These are phyloP conservation scores for Triticum dicoccoides DNA, from an alignment of 176 grass and related monocot species.

Conservation along the genomic window DNA sequence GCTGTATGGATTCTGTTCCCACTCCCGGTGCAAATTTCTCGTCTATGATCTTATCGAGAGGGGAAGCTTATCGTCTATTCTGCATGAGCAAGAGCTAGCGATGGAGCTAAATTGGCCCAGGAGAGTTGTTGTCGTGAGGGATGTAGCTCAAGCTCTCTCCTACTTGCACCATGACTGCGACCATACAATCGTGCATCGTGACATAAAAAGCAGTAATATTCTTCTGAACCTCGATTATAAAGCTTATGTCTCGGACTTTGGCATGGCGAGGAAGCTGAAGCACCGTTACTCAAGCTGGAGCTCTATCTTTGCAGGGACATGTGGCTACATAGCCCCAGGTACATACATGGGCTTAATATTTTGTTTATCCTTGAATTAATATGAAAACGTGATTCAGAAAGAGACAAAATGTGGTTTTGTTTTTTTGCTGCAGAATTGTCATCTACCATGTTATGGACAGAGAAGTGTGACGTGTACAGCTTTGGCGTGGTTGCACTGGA, in stretches of 20 bases:
- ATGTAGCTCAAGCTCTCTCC: constrained; percentile 24
- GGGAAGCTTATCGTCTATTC: too few relatives aligned
- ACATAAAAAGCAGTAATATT: constrained; percentile 44
- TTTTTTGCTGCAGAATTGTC: not conserved
- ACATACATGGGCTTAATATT: not conserved
- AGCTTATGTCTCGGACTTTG: constrained; percentile 27
- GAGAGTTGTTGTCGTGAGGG: not conserved
- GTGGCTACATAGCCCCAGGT: constrained; percentile 41
- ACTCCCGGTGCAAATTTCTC: too few relatives aligned
- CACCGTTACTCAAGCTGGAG: constrained; percentile 26
- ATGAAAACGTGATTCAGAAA: not conserved
- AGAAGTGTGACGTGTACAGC: constrained; percentile 27
- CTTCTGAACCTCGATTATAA: not conserved
- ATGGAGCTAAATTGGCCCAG: not conserved
- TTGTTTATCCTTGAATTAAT: too few relatives aligned
- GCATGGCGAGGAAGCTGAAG: constrained; percentile 30
- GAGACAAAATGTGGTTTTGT: too few relatives aligned
- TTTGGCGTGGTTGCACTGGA: constrained; percentile 23
- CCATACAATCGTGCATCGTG: constrained; percentile 15
- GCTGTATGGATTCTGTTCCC: too few relatives aligned
- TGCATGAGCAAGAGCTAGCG: not conserved
- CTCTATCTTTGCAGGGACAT: constrained; percentile 29
- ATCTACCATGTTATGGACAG: constrained; percentile 15
- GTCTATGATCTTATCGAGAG: too few relatives aligned
- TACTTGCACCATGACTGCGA: constrained; percentile 37